These are phyloP conservation scores for Penstemon barbatus DNA, from an alignment of 257 asterid species.

Conservation along the genomic window DNA sequence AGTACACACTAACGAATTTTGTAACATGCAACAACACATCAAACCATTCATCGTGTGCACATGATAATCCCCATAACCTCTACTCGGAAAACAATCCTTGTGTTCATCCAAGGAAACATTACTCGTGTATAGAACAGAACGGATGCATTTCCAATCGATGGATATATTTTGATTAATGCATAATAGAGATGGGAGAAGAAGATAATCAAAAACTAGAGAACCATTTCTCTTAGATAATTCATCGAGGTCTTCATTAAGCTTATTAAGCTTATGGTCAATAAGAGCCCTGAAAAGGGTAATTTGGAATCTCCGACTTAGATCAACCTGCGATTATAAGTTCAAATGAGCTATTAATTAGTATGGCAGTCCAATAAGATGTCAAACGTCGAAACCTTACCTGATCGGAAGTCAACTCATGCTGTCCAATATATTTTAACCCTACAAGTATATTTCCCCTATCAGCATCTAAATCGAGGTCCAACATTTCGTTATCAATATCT, in stretches of 20 bases:
- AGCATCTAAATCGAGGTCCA: conserved; percentile 48
- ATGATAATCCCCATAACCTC: conserved; percentile 14
- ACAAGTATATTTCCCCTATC: conserved; percentile 46
- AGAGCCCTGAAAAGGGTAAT: conserved; percentile 49
- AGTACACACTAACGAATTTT: conserved; percentile 62
- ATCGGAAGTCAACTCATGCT: conserved; percentile 31
- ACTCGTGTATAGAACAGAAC: conserved; percentile 31
- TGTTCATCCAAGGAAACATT: conserved; percentile 25
- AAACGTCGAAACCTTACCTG: conserved; percentile 39
- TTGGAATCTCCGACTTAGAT: conserved; percentile 56
- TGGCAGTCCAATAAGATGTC: neutral
- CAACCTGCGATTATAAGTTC: conserved; percentile 47
- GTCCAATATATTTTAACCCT: conserved; percentile 35
- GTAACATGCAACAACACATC: conserved; percentile 58
- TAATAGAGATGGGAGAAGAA: conserved; percentile 55
- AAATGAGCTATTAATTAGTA: neutral
- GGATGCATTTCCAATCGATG: conserved; percentile 58
- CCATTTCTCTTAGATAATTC: conserved; percentile 21
- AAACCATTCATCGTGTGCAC: conserved; percentile 50
- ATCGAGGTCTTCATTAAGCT: conserved; percentile 34
- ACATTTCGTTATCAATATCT: conserved; percentile 36
- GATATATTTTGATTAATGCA: conserved; percentile 19
- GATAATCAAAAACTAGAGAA: conserved; percentile 45
- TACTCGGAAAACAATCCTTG: conserved; percentile 17
- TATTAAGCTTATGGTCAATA: conserved; percentile 42